Percentiles rank a stretch among this genome's conserved stretches.
Evolutionary conservation across 495 filamentous ascomycete genomes (phyloP).

Genomic region (Trichoderma gamsii): DNA sequence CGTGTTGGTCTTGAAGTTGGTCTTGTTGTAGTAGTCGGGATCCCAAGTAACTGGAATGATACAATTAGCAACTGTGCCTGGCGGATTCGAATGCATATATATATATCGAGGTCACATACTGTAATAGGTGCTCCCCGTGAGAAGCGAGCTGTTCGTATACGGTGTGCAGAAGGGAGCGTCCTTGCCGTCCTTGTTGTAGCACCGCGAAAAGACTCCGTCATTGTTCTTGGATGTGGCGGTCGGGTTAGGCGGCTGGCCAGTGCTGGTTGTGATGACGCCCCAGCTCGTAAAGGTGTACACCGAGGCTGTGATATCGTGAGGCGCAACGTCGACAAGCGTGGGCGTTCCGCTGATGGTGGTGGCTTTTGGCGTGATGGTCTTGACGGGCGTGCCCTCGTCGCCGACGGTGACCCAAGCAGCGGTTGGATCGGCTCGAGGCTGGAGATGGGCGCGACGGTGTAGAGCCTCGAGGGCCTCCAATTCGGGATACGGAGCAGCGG

Average conservation of each 20-base stretch:
- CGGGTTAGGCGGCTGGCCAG: constrained; percentile 25
- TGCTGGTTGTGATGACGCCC: constrained; percentile 26
- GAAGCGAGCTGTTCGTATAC: constrained; percentile 25
- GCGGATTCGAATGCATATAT: not conserved
- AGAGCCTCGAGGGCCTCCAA: not conserved
- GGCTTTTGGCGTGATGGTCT: constrained; percentile 33
- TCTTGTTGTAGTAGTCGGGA: constrained; percentile 32
- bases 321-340: constrained; percentile 34
- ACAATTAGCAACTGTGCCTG: not conserved
- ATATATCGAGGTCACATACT: constrained; percentile 23
- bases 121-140: constrained; percentile 33
- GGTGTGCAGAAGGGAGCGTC: constrained; percentile 38
- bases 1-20: constrained; percentile 32
- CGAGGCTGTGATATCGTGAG: constrained; percentile 35
- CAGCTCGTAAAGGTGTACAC: constrained; percentile 33
- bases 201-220: constrained; percentile 31
- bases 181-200: constrained; percentile 34
- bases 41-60: constrained; percentile 38
- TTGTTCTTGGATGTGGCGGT: constrained; percentile 27
- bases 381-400: constrained; percentile 30
- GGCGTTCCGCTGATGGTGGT: constrained; percentile 36
- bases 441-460: not conserved
- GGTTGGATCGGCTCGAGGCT: constrained; percentile 18
- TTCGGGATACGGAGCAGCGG: not conserved
- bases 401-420: constrained; percentile 39